These are phyloP conservation scores for Coemansia furcata DNA, from an alignment of 192 early-diverging fungal genomes.

Conservation along the genomic window DNA sequence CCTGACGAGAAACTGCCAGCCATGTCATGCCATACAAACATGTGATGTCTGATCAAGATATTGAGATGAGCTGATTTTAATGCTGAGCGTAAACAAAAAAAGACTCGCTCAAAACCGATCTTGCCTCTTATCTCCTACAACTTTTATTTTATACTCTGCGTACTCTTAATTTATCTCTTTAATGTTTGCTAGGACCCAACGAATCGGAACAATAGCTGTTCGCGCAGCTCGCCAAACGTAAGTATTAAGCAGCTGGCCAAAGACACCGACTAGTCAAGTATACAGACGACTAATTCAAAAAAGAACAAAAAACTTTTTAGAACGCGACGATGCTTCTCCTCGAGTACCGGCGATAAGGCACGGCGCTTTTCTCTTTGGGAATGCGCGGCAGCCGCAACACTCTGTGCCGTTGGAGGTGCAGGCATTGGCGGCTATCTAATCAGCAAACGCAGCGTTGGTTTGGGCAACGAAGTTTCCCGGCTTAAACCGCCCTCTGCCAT, in stretches of 20 bases:
- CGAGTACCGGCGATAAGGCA: background rate
- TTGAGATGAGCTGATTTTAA: background rate
- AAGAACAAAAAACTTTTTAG: background rate
- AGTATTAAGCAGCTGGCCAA: background rate
- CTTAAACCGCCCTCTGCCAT: constrained; percentile 24
- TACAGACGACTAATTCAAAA: background rate
- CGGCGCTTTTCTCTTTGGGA: constrained; percentile 3
- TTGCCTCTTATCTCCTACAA: background rate
- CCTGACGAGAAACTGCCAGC: background rate
- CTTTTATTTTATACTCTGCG: background rate
- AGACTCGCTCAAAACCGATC: background rate
- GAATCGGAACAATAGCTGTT: background rate
- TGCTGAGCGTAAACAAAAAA: background rate
- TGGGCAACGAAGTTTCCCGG: constrained; percentile 25
- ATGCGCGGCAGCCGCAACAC: background rate
- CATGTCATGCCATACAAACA: background rate
- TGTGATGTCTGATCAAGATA: background rate
- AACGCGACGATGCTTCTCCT: background rate
- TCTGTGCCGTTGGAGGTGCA: constrained; percentile 1
- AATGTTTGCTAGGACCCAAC: constrained; percentile 7
- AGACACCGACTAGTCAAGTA: background rate
- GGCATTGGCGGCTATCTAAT: background rate
- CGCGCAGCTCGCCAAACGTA: constrained; percentile 4
- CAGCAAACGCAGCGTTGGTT: background rate
- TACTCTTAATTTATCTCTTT: background rate